Percentiles rank a stretch among this genome's conserved stretches.
phyloP scores from a whole-genome alignment of 352 stramenopile genomes.

The Pythium periplocum region DNA sequence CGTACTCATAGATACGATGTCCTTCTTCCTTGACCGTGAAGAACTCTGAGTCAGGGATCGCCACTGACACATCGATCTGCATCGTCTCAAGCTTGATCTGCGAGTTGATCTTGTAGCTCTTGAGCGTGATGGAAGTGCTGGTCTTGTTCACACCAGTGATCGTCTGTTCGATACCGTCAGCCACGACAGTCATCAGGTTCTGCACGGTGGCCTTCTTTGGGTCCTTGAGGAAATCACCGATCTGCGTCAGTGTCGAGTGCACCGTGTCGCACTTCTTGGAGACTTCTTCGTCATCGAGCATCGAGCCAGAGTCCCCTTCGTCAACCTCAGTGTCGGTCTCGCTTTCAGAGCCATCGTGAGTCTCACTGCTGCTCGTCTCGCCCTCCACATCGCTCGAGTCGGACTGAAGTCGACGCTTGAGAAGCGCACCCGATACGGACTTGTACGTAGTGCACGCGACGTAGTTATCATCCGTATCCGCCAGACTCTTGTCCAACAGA shows the following conservation, averaged over 20 bases:
- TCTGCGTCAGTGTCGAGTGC: too few relatives aligned
- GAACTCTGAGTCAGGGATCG: constrained; percentile 1
- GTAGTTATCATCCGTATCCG: constrained; percentile 7
- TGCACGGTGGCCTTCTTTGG: not conserved
- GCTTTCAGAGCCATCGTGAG: too few relatives aligned
- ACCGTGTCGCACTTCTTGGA: too few relatives aligned
- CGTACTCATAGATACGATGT: constrained; percentile 1
- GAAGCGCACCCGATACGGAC: too few relatives aligned
- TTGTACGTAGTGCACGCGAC: not conserved
- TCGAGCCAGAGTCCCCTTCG: too few relatives aligned
- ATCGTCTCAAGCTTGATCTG: constrained; percentile 13
- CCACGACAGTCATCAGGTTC: not conserved
- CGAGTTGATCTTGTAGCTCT: constrained; percentile 6
- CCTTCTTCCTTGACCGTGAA: not conserved
- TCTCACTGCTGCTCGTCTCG: too few relatives aligned
- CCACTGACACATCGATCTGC: constrained; percentile 4
- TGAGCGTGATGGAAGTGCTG: constrained; percentile 1
- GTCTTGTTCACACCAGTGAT: not conserved
- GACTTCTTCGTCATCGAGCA: too few relatives aligned
- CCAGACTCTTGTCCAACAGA: constrained; percentile 4
- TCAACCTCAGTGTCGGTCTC: too few relatives aligned
- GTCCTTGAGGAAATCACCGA: too few relatives aligned
- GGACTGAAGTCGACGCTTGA: not conserved
- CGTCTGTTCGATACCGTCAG: constrained; percentile 1
- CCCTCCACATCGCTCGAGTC: too few relatives aligned